Conservation (phyloP, 106 monocot species). For the Agapanthus africanus region DNA sequence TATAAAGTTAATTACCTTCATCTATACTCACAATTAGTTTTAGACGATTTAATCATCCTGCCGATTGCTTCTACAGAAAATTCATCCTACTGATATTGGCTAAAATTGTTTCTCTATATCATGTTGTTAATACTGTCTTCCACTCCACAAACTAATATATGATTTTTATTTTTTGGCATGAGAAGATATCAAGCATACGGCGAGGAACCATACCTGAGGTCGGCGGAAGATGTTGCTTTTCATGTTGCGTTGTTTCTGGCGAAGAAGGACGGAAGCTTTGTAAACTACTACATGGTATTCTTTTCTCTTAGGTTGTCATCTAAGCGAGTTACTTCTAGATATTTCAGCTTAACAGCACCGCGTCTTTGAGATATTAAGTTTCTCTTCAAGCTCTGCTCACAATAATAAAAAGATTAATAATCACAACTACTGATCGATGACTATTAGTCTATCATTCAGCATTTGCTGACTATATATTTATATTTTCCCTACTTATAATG, state of each 20-base stretch:
- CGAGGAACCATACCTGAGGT: constrained; percentile 39
- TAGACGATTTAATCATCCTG: no score
- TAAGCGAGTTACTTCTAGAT: background rate
- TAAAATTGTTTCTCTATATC: no score
- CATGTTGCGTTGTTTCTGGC: constrained; percentile 58
- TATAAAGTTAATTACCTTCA: no score
- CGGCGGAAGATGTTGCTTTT: constrained; percentile 79
- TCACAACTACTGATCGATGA: no score
- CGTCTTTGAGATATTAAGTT: background rate
- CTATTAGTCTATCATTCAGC: background rate
- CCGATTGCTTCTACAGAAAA: no score
- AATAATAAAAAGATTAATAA: no score
- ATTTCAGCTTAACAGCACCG: background rate
- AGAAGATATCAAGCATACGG: constrained; percentile 64
- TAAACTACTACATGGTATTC: constrained; percentile 94
- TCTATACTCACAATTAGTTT: no score
- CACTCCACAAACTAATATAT: constrained; percentile 3
- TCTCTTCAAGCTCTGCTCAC: no score
- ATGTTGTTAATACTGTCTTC: background rate
- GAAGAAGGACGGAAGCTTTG: constrained; percentile 68
- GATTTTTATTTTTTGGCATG: constrained; percentile 3
- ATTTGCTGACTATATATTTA: background rate
- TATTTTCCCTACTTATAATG: background rate
- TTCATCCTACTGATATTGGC: no score
- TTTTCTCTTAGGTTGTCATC: background rate